phyloP scores from a whole-genome alignment of 345 rosid species.

The Euphorbia pulcherrima region DNA sequence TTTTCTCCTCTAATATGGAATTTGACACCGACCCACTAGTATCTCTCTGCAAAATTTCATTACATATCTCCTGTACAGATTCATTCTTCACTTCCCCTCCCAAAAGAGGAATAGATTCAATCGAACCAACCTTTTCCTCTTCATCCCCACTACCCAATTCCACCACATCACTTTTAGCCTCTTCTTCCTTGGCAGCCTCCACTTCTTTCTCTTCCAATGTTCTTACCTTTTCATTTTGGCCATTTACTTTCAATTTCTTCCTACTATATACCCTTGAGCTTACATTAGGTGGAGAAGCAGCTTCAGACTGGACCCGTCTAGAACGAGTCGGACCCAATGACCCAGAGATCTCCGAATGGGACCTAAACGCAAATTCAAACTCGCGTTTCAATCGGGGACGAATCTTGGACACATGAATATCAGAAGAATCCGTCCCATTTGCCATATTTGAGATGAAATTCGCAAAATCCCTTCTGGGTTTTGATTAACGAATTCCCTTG shows the following conservation, averaged over 20 bases:
- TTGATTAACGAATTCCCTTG: neutral
- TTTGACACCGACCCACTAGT: conserved; percentile 5
- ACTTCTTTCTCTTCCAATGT: conserved; percentile 14
- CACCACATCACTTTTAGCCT: conserved; percentile 66
- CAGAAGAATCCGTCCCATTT: conserved; percentile 22
- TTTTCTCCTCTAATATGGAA: neutral
- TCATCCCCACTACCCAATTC: conserved; percentile 46
- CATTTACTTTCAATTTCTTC: conserved; percentile 37
- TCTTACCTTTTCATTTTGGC: conserved; percentile 13
- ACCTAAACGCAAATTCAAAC: conserved; percentile 72
- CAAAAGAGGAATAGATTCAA: conserved; percentile 9
- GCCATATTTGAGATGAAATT: conserved; percentile 16
- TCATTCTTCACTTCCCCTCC: conserved; percentile 11
- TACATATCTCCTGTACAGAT: neutral
- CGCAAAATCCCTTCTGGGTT: neutral
- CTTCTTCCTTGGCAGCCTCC: conserved; percentile 47
- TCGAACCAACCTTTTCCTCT: conserved; percentile 26
- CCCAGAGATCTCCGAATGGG: conserved; percentile 77
- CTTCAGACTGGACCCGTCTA: conserved; percentile 25
- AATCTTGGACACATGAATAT: conserved; percentile 36
- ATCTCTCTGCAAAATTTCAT: conserved; percentile 7
- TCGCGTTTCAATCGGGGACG: conserved; percentile 82
- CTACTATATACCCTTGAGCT: conserved; percentile 3
- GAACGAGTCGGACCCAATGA: conserved; percentile 73
- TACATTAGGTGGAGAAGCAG: neutral